These are phyloP conservation scores for Amphichorda felina DNA, from an alignment of 2,329 filamentous ascomycete genomes.

Conservation along the genomic window DNA sequence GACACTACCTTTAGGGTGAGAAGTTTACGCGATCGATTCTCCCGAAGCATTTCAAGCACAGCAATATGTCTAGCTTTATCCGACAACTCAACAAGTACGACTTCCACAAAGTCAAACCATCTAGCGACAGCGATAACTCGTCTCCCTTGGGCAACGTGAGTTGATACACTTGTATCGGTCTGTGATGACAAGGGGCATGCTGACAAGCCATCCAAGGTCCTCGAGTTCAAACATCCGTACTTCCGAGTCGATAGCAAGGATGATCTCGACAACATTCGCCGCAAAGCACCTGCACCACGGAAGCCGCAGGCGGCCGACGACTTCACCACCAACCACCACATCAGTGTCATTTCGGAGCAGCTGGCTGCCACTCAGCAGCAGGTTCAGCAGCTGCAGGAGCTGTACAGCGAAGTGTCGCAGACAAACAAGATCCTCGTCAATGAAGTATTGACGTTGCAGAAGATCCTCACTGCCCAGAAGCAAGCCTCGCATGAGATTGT, in stretches of 20 bases:
- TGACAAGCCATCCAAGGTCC: constrained; percentile 4
- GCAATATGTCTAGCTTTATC: constrained; percentile 95
- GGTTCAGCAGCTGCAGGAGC: constrained; percentile 74
- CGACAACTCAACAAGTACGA: constrained; percentile 95
- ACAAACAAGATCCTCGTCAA: constrained; percentile 51
- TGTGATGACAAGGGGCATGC: background rate
- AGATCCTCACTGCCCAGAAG: constrained; percentile 45
- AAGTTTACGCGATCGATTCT: constrained; percentile 97
- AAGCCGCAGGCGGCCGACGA: constrained; percentile 60
- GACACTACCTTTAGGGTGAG: constrained; percentile 56
- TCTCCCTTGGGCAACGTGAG: constrained; percentile 24
- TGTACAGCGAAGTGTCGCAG: constrained; percentile 65
- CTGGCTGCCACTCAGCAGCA: constrained; percentile 86
- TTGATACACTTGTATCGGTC: constrained; percentile 1
- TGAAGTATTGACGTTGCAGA: constrained; percentile 48
- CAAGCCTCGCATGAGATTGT: constrained; percentile 47
- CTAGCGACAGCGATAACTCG: constrained; percentile 17
- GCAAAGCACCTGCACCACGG: constrained; percentile 85
- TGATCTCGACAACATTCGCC: constrained; percentile 87
- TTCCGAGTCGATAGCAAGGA: constrained; percentile 95
- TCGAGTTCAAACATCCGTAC: constrained; percentile 91
- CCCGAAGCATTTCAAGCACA: constrained; percentile 98
- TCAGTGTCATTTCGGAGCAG: constrained; percentile 80
- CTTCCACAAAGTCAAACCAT: constrained; percentile 83
- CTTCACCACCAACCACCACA: constrained; percentile 72